phyloP scores from a whole-genome alignment of 2,329 filamentous ascomycete genomes.

The Zymoseptoria passerinii region DNA sequence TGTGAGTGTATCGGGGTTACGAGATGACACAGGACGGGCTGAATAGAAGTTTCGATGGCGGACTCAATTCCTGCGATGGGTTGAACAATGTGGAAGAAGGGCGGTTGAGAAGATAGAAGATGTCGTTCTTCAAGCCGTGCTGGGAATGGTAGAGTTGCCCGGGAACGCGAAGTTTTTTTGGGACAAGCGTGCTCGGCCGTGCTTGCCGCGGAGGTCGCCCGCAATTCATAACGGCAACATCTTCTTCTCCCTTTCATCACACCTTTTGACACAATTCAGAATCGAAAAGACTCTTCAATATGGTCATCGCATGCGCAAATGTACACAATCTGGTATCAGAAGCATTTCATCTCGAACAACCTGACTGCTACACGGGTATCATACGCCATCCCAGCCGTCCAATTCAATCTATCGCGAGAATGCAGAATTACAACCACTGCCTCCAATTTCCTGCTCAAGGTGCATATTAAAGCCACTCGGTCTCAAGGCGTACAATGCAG shows the following conservation, averaged over 20 bases:
- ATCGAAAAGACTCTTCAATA: neutral
- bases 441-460: too few relatives aligned
- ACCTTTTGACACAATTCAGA: neutral
- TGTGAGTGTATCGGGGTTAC: neutral
- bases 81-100: neutral
- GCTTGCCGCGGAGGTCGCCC: neutral
- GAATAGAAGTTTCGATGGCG: neutral
- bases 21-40: neutral
- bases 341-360: too few relatives aligned
- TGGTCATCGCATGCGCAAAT: too few relatives aligned
- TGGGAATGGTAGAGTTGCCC: neutral
- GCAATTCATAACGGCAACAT: neutral
- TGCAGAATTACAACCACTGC: too few relatives aligned
- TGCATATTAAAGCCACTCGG: too few relatives aligned
- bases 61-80: neutral
- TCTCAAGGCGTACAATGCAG: too few relatives aligned
- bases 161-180: neutral
- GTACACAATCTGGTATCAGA: too few relatives aligned
- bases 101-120: neutral
- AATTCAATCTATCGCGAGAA: too few relatives aligned
- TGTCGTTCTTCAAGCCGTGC: neutral
- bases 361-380: too few relatives aligned
- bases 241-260: neutral
- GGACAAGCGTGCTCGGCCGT: neutral
- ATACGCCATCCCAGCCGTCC: too few relatives aligned